Conservation (phyloP, 768 basidiomycete species). For the Russula brevipes region DNA sequence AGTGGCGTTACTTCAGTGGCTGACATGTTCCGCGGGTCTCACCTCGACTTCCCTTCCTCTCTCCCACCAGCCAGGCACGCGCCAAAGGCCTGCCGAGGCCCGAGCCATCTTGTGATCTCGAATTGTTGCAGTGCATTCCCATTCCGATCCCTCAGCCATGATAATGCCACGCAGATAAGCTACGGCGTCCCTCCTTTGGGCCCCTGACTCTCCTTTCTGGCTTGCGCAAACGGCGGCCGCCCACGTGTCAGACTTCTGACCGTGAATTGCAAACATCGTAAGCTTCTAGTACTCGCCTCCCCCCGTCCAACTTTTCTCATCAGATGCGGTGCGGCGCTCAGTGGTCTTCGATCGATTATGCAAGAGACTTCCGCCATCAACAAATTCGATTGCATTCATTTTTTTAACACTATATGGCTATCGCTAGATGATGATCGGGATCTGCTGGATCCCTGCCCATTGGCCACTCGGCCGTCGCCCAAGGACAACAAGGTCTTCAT, state of each 20-base stretch:
- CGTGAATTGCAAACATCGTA: background rate
- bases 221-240: background rate
- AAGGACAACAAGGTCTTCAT: too few relatives aligned
- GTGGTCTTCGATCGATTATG: background rate
- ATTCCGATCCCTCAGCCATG: background rate
- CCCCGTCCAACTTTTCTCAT: conserved; percentile 6
- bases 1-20: background rate
- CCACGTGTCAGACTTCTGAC: background rate
- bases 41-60: background rate
- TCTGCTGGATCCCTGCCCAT: too few relatives aligned
- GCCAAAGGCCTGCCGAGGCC: background rate
- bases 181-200: background rate
- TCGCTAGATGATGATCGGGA: background rate
- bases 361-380: background rate
- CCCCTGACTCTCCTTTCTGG: background rate
- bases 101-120: background rate
- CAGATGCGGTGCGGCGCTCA: conserved; percentile 6
- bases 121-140: background rate
- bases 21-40: background rate
- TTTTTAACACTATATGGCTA: background rate
- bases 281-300: background rate
- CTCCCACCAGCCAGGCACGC: background rate
- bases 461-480: too few relatives aligned
- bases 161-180: background rate
- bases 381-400: background rate